Evolutionary conservation across 208 protist genomes (phyloP).

Genomic region (Phytomonas sp.): DNA sequence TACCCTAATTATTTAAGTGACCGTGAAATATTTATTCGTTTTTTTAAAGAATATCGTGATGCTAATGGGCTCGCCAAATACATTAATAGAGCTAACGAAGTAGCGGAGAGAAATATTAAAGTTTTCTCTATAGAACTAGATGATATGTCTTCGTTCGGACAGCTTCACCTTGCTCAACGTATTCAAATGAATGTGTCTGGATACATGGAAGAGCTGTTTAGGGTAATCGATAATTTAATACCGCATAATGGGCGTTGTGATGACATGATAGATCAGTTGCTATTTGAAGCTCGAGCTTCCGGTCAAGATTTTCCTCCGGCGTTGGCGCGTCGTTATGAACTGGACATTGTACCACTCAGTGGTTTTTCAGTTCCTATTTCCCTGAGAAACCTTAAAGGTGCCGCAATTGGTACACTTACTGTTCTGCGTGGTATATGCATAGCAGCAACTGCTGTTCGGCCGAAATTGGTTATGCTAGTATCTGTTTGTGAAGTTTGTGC

Average conservation of each 20-base stretch:
- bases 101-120: constrained; percentile 31
- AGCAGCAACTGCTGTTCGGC: constrained; percentile 77
- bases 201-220: constrained; percentile 74
- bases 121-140: constrained; percentile 54
- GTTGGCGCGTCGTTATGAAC: constrained; percentile 67
- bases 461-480: constrained; percentile 73
- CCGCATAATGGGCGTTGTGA: constrained; percentile 21
- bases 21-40: constrained; percentile 55
- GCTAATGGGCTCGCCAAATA: constrained; percentile 44
- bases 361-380: constrained; percentile 33
- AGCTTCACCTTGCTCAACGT: constrained; percentile 65
- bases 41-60: constrained; percentile 62
- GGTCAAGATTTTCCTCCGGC: constrained; percentile 56
- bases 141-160: constrained; percentile 55
- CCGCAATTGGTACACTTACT: constrained; percentile 67
- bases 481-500: constrained; percentile 87
- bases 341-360: constrained; percentile 51
- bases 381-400: constrained; percentile 62
- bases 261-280: constrained; percentile 71
- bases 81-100: constrained; percentile 23
- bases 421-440: constrained; percentile 85
- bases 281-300: constrained; percentile 44
- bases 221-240: constrained; percentile 64
- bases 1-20: constrained; percentile 82
- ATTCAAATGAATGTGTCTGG: constrained; percentile 85